Conservation (phyloP, 2,329 filamentous ascomycete genomes). For the Botrytis deweyae region DNA sequence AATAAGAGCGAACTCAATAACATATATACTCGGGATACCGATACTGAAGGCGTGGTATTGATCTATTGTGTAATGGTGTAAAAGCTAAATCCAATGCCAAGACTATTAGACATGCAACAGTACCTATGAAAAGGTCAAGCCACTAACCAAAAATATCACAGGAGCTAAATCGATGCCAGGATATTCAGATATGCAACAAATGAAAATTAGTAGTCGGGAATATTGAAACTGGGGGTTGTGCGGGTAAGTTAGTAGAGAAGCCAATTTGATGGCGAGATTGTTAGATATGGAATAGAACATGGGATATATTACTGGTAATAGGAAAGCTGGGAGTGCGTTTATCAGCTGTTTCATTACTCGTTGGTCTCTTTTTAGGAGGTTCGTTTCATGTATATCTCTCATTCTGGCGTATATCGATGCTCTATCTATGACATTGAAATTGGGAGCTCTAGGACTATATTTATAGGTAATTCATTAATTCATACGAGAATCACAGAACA, state of each 20-base stretch:
- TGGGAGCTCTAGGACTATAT: no score
- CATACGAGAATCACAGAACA: neutral
- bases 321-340: neutral
- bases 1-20: no score
- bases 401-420: neutral
- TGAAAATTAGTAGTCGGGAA: neutral
- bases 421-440: neutral
- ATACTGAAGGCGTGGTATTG: no score
- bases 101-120: neutral
- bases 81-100: neutral
- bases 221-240: neutral
- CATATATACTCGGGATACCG: no score
- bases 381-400: no score
- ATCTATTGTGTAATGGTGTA: no score
- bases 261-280: neutral
- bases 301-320: no score
- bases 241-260: neutral
- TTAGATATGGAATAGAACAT: no score
- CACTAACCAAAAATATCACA: neutral
- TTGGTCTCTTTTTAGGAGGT: neutral
- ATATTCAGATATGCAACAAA: neutral
- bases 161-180: neutral
- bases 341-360: accelerated
- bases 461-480: neutral
- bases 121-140: neutral